Conservation (phyloP, 148 eudicot species). For the Fagopyrum homotropicum region DNA sequence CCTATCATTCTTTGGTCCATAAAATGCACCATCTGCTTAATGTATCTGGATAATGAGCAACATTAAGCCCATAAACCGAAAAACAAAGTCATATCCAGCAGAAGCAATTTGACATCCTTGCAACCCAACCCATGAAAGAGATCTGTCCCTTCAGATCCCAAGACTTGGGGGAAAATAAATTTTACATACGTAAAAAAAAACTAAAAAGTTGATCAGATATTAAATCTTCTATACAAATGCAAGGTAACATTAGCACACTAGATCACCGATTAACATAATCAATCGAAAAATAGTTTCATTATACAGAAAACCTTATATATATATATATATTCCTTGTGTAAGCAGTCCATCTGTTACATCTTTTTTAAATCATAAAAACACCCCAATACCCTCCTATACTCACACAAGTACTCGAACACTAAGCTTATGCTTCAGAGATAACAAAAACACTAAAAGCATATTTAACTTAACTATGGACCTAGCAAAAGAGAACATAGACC, state of each 20-base stretch:
- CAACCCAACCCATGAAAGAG: neutral
- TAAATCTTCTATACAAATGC: neutral
- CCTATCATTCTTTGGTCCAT: constrained; percentile 96
- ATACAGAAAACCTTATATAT: too few relatives aligned
- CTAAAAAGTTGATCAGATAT: neutral
- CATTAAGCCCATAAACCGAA: neutral
- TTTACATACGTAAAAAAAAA: neutral
- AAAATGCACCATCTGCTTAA: constrained; percentile 99
- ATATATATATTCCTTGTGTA: too few relatives aligned
- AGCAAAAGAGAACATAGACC: neutral
- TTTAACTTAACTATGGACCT: neutral
- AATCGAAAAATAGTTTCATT: too few relatives aligned
- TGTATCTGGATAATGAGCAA: constrained; percentile 46
- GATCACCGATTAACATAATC: too few relatives aligned
- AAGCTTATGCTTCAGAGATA: neutral
- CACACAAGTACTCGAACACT: neutral
- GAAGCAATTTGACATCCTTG: neutral
- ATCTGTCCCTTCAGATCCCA: neutral
- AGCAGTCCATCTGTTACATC: neutral
- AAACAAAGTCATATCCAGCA: neutral
- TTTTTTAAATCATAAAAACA: neutral
- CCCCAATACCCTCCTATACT: neutral
- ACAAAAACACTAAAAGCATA: neutral
- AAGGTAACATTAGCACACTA: neutral
- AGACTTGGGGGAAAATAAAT: neutral